Evolutionary conservation across 139 green algal species (phyloP).

Genomic region (Coccomyxa sp.): DNA sequence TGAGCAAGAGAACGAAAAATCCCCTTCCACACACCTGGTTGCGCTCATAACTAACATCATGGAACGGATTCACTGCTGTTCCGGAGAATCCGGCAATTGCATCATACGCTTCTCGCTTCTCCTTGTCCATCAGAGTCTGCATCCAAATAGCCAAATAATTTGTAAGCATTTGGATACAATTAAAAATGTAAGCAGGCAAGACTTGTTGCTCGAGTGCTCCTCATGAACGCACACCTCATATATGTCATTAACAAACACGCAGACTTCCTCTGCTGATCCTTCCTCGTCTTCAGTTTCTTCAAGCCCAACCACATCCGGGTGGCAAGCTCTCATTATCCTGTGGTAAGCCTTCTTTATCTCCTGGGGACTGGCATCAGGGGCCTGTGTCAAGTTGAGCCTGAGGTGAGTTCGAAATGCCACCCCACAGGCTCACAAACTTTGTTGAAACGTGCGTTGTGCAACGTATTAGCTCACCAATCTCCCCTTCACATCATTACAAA

Average conservation of each 20-base stretch:
- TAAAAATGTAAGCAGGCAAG: too few relatives aligned
- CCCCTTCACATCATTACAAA: too few relatives aligned
- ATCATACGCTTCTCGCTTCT: constrained; percentile 18
- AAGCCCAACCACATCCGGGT: constrained; percentile 13
- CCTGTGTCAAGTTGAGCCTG: not conserved
- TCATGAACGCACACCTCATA: too few relatives aligned
- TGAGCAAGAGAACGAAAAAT: not conserved
- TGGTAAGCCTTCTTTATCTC: constrained; percentile 26
- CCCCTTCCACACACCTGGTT: not conserved
- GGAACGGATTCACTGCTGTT: constrained; percentile 15
- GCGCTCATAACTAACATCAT: not conserved
- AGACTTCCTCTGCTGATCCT: constrained; percentile 1
- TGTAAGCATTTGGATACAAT: too few relatives aligned
- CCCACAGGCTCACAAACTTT: too few relatives aligned
- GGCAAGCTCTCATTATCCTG: constrained; percentile 11
- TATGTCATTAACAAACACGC: constrained; percentile 9
- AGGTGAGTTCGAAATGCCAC: too few relatives aligned
- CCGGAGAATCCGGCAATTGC: constrained; percentile 5
- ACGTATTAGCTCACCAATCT: too few relatives aligned
- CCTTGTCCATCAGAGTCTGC: constrained; percentile 14
- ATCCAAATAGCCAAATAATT: not conserved
- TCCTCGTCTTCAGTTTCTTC: constrained; percentile 1
- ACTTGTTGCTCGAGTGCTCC: too few relatives aligned
- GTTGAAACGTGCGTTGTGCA: too few relatives aligned
- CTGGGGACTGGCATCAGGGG: not conserved